Conservation (phyloP, 2,329 filamentous ascomycete species). For the Aspergillus sp. region DNA sequence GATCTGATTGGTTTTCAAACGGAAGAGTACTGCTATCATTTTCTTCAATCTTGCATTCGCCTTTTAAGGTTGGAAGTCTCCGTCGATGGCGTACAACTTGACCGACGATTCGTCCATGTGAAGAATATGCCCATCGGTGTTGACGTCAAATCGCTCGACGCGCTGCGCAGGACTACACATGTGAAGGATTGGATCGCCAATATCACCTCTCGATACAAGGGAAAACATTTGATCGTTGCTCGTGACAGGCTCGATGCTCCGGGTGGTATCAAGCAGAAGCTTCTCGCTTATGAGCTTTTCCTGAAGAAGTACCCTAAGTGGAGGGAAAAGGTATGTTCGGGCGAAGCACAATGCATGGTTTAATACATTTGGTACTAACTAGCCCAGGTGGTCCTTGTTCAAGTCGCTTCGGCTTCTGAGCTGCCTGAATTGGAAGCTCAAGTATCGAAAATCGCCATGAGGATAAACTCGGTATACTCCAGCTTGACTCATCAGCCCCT, state of each 20-base stretch:
- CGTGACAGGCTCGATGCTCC: slow-evolving; percentile 91
- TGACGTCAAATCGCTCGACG: slow-evolving; percentile 70
- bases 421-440: slow-evolving; percentile 81
- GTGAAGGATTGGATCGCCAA: slow-evolving; percentile 76
- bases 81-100: slow-evolving; percentile 78
- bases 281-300: slow-evolving; percentile 87
- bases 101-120: slow-evolving; percentile 87
- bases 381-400: slow-evolving; percentile 75
- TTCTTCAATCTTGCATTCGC: slow-evolving; percentile 89
- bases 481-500: slow-evolving; percentile 88
- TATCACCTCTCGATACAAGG: slow-evolving; percentile 77
- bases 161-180: slow-evolving; percentile 68
- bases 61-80: slow-evolving; percentile 82
- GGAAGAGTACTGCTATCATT: slow-evolving; percentile 87
- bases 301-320: slow-evolving; percentile 87
- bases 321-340: slow-evolving; percentile 63
- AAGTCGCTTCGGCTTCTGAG: slow-evolving; percentile 85
- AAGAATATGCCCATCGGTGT: slow-evolving; percentile 82
- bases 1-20: slow-evolving; percentile 93
- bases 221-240: slow-evolving; percentile 86
- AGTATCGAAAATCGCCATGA: slow-evolving; percentile 87
- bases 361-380: slow-evolving; percentile 4
- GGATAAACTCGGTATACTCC: slow-evolving; percentile 86
- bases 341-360: background rate
- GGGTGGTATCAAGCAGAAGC: slow-evolving; percentile 87